Base-by-base conservation (phyloP, 2,329 filamentous ascomycete species). In the Achaetomium macrosporum region DNA sequence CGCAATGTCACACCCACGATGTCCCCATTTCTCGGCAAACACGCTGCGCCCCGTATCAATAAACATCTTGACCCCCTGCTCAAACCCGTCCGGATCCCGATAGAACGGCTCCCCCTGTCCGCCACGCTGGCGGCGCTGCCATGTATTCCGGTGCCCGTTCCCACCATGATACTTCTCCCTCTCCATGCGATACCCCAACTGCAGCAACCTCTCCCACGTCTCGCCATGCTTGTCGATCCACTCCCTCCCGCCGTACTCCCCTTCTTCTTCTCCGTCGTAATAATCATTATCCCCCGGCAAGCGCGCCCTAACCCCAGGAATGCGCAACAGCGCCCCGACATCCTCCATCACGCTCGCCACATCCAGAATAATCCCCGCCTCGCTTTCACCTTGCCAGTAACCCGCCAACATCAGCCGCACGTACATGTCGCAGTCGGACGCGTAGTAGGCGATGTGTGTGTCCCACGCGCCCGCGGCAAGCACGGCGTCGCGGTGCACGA, bases 341-440 rank as follows among this genome's bases (percentile, higher is more conserved):
- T 76, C 70, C 54, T 73, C 70, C 36, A 78, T 62, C 9, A 67
- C 68, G 3, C 65, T 65, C 25, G 65, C 68, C 2, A 76, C 71
- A 55, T 74, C 71, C 47, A 69, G 71, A 10, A 77, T 65, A 10
- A 72, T 63, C 2, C 73, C 73, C 1, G 66, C 65, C 20, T 68
- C 63, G 42, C 63, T 67, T 57, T 70, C 65, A 20, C 66, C 68
- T 59, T 71, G 69, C 67, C 68, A 69, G 55, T 66, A 71, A 6
- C 69, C 69, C 2, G 67, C 68, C 69, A 69, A 72, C 15, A 63
- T 59, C 9, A 79, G 59, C 3, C 77, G 71, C 7, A 67, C 67
- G 60, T 81, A 76, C 68, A 77, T 73, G 63, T 81, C 78, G 66
- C 77, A 82, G 63, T 83, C 78, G 39, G 73, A 76, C 53, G 73